A percentile compares a stretch with the other conserved stretches of the same genome.
These are phyloP conservation scores for Glutinoglossum americanum DNA, from an alignment of 495 filamentous ascomycete species.

Conservation along the genomic window DNA sequence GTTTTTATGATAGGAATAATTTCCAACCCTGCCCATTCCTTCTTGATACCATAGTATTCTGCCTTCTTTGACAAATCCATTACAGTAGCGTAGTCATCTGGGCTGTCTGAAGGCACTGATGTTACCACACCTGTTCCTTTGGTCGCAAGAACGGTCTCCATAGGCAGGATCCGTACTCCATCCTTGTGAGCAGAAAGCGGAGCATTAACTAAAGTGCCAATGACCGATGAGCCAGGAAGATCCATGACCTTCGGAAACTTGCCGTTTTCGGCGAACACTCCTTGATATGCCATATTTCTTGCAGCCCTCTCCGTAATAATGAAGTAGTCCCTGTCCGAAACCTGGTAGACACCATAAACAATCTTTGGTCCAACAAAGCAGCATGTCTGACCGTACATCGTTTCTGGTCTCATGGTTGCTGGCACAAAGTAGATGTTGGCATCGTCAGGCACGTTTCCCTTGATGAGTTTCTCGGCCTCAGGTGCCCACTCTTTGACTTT, in stretches of 20 bases:
- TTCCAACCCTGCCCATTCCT: conserved; percentile 85
- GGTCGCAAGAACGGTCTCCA: conserved; percentile 75
- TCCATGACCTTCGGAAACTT: conserved; percentile 52
- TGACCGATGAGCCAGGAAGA: conserved; percentile 50
- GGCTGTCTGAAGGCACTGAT: conserved; percentile 84
- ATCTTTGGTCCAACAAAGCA: conserved; percentile 89
- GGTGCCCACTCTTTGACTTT: conserved; percentile 75
- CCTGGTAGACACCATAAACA: conserved; percentile 75
- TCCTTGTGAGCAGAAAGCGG: conserved; percentile 74
- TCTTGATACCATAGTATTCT: conserved; percentile 92
- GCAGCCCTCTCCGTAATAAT: conserved; percentile 72
- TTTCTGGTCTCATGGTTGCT: conserved; percentile 84
- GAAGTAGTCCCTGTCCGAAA: conserved; percentile 64
- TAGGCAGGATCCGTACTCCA: conserved; percentile 73
- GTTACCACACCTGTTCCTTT: conserved; percentile 97
- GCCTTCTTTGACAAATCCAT: conserved; percentile 82
- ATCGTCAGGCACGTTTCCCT: conserved; percentile 56
- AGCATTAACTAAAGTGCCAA: conserved; percentile 72
- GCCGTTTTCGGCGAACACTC: conserved; percentile 54
- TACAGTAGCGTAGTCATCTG: conserved; percentile 84
- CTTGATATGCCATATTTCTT: conserved; percentile 88
- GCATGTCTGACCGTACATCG: conserved; percentile 94
- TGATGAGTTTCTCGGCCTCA: conserved; percentile 40
- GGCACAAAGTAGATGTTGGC: conserved; percentile 77
- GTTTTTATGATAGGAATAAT: conserved; percentile 79